Evolutionary conservation across 345 rosid genomes (phyloP).

Genomic region (Eucalyptus albens): DNA sequence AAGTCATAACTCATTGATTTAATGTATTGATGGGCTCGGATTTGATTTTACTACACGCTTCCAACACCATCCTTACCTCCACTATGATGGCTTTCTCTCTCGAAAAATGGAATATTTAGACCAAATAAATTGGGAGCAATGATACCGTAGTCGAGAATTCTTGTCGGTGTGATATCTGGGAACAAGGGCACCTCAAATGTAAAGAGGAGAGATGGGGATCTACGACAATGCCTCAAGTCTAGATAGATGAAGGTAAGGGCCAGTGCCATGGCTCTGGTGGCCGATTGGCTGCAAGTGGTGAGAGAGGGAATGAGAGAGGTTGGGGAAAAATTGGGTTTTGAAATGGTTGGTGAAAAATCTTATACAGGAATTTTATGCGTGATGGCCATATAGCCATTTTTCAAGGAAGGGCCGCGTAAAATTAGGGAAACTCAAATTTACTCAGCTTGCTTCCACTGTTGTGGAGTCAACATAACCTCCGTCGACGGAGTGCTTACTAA

Average conservation of each 20-base stretch:
- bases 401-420: background rate
- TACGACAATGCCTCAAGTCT: background rate
- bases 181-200: no score
- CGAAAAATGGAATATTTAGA: background rate
- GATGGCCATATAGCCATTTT: background rate
- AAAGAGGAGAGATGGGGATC: background rate
- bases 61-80: background rate
- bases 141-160: background rate
- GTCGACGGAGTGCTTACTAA: background rate
- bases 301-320: background rate
- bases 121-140: no score
- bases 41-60: no score
- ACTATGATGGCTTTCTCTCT: background rate
- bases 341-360: background rate
- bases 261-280: background rate
- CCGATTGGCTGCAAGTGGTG: background rate
- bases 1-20: background rate
- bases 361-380: background rate
- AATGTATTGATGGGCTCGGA: fast-evolving
- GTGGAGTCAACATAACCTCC: background rate
- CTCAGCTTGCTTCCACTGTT: background rate
- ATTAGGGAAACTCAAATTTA: background rate
- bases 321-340: background rate
- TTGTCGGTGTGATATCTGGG: background rate
- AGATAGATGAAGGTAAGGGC: background rate